A percentile compares a stretch with the other conserved stretches of the same genome.
Evolutionary conservation across 108 stramenopile species (phyloP).

Genomic region (Discostella stelligeroides): DNA sequence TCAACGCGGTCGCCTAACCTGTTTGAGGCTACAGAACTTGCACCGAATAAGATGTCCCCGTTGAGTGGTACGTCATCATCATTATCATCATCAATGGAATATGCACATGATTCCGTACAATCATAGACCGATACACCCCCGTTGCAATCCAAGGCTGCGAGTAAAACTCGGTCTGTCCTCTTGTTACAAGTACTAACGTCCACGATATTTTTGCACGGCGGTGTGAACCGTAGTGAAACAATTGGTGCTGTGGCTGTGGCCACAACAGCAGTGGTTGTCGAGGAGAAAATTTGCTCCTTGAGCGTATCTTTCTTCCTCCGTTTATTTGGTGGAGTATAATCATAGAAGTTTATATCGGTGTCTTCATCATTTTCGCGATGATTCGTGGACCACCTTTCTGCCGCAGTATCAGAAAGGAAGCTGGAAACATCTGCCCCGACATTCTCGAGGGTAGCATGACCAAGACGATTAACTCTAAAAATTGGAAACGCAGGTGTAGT

Average conservation of each 20-base stretch:
- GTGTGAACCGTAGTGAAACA: constrained; percentile 41
- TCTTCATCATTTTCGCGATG: background rate
- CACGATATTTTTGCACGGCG: background rate
- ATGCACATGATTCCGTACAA: constrained; percentile 52
- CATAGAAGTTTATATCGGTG: background rate
- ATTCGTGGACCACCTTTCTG: constrained; percentile 32
- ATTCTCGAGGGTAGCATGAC: constrained; percentile 22
- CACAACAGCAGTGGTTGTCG: constrained; percentile 4
- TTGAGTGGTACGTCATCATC: background rate
- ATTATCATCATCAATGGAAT: constrained; percentile 3
- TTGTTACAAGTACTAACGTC: background rate
- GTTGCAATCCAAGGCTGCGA: constrained; percentile 78
- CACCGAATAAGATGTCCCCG: background rate
- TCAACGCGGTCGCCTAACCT: background rate
- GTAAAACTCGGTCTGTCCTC: constrained; percentile 8
- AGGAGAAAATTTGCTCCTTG: background rate
- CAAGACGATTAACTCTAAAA: constrained; percentile 27
- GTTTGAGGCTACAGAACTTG: background rate
- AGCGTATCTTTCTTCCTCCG: constrained; percentile 1
- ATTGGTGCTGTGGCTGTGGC: constrained; percentile 23
- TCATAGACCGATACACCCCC: constrained; percentile 71
- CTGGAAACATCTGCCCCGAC: constrained; percentile 59
- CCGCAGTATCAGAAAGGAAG: constrained; percentile 40
- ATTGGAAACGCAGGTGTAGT: background rate
- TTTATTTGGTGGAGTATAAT: background rate